phyloP scores from a whole-genome alignment of 1,139 yeast genomes.

The Blastobotrys illinoisensis region DNA sequence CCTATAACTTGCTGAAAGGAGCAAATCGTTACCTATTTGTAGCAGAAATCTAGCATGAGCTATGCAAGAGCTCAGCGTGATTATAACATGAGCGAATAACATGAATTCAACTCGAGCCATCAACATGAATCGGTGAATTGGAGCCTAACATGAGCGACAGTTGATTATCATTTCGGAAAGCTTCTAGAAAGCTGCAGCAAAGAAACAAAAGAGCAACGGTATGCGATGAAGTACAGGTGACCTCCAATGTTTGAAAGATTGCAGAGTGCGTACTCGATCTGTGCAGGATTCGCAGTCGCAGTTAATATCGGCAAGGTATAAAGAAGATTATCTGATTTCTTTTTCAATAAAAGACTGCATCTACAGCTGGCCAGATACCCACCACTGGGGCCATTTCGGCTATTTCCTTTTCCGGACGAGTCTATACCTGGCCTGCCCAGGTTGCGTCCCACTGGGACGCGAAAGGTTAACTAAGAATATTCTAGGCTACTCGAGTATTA shows the following conservation, averaged over 20 bases:
- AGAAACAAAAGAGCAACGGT: neutral
- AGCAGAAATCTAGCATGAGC: no score
- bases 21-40: no score
- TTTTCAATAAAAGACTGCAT: neutral
- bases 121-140: no score
- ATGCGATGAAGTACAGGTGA: neutral
- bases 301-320: neutral
- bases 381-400: neutral
- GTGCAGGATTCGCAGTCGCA: neutral
- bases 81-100: no score
- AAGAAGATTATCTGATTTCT: neutral
- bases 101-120: no score
- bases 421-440: neutral
- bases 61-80: no score
- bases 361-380: neutral
- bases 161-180: neutral
- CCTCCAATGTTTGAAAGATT: neutral
- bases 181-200: neutral
- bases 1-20: no score
- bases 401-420: neutral
- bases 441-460: neutral
- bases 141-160: no score
- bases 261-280: neutral
- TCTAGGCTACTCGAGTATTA: neutral
- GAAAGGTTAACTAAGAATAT: neutral